Evolutionary conservation across 1,284 basidiomycete genomes (phyloP).

Genomic region (Anthracocystis panici-leucophaei): DNA sequence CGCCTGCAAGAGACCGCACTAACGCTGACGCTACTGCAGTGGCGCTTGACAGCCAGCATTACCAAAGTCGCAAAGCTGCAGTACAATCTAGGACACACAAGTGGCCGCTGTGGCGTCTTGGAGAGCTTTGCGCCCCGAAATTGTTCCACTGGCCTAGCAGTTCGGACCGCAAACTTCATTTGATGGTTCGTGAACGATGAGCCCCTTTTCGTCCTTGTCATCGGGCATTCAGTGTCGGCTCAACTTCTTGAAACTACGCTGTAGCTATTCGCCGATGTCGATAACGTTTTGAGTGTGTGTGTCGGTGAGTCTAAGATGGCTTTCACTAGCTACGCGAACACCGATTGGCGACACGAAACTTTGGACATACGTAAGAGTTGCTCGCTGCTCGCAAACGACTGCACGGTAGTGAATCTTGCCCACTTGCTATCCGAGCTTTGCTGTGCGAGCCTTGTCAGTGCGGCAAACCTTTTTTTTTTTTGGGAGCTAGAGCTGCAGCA

Average conservation of each 20-base stretch:
- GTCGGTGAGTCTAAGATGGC: not conserved
- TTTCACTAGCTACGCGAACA: not conserved
- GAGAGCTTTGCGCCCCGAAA: no score
- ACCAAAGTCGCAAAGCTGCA: no score
- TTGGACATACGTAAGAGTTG: not conserved
- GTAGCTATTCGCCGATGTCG: not conserved
- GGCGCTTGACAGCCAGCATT: no score
- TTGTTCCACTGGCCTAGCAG: no score
- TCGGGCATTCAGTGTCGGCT: no score
- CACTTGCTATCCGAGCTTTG: not conserved
- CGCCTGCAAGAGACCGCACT: not conserved
- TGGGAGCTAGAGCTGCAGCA: not conserved
- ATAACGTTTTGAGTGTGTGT: not conserved
- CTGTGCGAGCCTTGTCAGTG: not conserved
- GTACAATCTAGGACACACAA: no score
- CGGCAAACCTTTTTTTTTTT: not conserved
- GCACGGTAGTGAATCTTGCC: not conserved
- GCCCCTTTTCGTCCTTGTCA: no score
- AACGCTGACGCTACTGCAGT: no score
- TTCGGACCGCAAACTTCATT: no score
- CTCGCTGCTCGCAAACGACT: not conserved
- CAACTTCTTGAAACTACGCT: no score
- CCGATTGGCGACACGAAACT: conserved; percentile 6
- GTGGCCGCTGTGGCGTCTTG: no score
- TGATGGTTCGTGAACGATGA: no score